Evolutionary conservation across 106 monocot species (phyloP).

Genomic region (Ottelia alismoides): DNA sequence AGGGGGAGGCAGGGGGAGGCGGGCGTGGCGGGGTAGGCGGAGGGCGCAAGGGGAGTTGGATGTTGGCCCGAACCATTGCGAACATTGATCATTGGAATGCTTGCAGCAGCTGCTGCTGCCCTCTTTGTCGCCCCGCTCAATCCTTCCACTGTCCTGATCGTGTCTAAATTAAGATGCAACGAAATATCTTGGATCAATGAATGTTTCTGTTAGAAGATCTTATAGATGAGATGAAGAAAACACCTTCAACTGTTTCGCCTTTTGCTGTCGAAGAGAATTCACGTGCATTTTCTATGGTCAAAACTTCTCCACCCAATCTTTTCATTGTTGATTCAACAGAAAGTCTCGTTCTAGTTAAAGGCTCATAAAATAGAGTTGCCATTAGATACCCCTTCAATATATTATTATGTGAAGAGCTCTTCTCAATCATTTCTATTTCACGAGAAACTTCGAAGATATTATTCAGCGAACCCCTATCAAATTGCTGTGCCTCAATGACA

Average conservation of each 20-base stretch:
- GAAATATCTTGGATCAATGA: neutral
- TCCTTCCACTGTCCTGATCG: slow-evolving; percentile 97
- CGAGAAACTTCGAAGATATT: slow-evolving; percentile 73
- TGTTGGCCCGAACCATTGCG: slow-evolving; percentile 99
- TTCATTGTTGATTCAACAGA: slow-evolving; percentile 98
- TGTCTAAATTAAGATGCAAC: slow-evolving; percentile 34
- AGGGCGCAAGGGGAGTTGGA: no score
- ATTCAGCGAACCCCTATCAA: slow-evolving; percentile 56
- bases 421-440: slow-evolving; percentile 85
- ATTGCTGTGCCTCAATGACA: slow-evolving; percentile 94
- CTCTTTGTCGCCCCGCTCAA: slow-evolving; percentile 89
- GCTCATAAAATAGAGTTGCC: slow-evolving; percentile 98
- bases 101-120: slow-evolving; percentile 57
- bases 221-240: neutral
- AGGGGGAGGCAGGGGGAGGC: no score
- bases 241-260: slow-evolving; percentile 99
- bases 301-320: slow-evolving; percentile 89
- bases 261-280: slow-evolving; percentile 98
- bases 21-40: no score
- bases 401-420: slow-evolving; percentile 29
- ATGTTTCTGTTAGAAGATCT: neutral
- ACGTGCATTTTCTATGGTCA: slow-evolving; percentile 93
- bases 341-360: slow-evolving; percentile 91
- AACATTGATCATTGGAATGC: slow-evolving; percentile 90
- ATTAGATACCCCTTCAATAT: slow-evolving; percentile 73